Evolutionary conservation across 768 basidiomycete genomes (phyloP), one percentile per base, ranked within the genome.

Genomic region (Tylopilus sp.): DNA sequence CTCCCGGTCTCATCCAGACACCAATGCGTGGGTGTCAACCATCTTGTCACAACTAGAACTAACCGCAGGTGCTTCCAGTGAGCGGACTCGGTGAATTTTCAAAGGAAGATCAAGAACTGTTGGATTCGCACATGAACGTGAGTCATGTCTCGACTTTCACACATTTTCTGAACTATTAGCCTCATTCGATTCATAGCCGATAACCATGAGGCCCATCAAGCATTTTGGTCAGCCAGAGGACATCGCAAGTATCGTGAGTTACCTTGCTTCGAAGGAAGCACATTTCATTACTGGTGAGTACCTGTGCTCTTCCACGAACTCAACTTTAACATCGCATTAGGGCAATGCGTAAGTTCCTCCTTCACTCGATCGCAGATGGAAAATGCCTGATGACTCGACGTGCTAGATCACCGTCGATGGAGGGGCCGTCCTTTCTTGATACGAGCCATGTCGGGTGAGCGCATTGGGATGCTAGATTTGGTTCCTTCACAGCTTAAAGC

Each of bases 1-100:
- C 73, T 4, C 77, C 75, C 0, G 74, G 74, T 2, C 8, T 53
- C 13, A 70, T 72, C 29, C 24, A 60, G 1, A 76, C 71, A 0
- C 46, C 53, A 13, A 48, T 74, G 61, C 21, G 48, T 38, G 24
- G 3, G 48, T 40, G 12, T 36, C 28, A 17, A n/a, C 6, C 19
- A 25, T 36, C 31, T 36, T 5, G 19, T 36, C 10, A 17, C 17
- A 26, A 26, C 4, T n/a, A 24, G 24, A n/a, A 36, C 24, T 31
- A 33, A 38, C 6, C 14, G 5, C 11, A 14, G 34, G 25, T n/a
- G 5, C n/a, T 14, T 36, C n/a, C n/a, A 36, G 34, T n/a, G 1
- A n/a, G 6, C 22, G 22, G 12, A 24, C 6, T 37, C 19, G 28
- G 24, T 21, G 26, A 29, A 6, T 1, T 37, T 28, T 10, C 12